phyloP scores from a whole-genome alignment of 345 rosid species.

The Conringia planisiliqua region DNA sequence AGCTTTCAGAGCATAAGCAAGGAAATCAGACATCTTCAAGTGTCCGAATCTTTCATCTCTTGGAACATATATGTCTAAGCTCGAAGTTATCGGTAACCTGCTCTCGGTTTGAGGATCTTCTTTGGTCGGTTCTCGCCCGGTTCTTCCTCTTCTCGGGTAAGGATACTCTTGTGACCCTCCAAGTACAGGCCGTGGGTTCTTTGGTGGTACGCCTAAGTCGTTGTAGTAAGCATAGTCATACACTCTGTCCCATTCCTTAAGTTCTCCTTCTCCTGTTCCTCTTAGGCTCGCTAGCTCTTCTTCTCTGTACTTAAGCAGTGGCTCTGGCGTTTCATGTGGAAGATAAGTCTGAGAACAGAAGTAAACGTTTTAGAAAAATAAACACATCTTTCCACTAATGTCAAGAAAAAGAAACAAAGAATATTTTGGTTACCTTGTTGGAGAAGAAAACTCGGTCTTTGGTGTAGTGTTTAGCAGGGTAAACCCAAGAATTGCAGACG shows the following conservation, averaged over 20 bases:
- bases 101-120: constrained; percentile 56
- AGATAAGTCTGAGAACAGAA: constrained; percentile 57
- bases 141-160: constrained; percentile 88
- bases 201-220: constrained; percentile 59
- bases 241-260: constrained; percentile 70
- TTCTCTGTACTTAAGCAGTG: constrained; percentile 53
- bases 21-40: constrained; percentile 63
- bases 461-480: constrained; percentile 49
- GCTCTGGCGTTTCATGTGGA: constrained; percentile 59
- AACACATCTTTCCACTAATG: neutral
- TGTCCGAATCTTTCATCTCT: constrained; percentile 79
- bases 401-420: neutral
- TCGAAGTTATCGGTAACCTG: constrained; percentile 40
- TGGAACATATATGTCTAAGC: constrained; percentile 66
- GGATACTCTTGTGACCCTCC: constrained; percentile 72
- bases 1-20: constrained; percentile 52
- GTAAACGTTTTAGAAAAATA: neutral
- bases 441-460: constrained; percentile 71
- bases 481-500: constrained; percentile 87
- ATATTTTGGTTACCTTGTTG: constrained; percentile 49
- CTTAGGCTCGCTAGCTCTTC: constrained; percentile 60
- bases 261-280: constrained; percentile 71
- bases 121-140: constrained; percentile 54
- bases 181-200: constrained; percentile 63
- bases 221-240: constrained; percentile 88